These are phyloP conservation scores for Flaveria robusta DNA, from an alignment of 129 eudicot genomes.

Conservation along the genomic window DNA sequence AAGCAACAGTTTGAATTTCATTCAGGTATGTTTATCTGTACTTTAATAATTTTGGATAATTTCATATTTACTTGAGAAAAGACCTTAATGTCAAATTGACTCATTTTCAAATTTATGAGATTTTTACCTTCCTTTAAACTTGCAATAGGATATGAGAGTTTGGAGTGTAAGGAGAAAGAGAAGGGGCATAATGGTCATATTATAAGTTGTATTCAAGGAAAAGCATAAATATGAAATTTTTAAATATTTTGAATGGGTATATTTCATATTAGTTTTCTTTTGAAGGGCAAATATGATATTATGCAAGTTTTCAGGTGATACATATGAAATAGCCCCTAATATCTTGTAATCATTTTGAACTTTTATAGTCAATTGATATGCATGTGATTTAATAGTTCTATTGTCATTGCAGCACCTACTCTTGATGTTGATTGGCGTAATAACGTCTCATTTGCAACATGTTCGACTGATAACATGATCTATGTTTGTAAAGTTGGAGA, in stretches of 20 bases:
- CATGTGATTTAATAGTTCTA: neutral
- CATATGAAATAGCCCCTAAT: neutral
- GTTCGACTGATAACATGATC: conserved; percentile 94
- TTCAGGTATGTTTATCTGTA: conserved; percentile 46
- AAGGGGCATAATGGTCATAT: neutral
- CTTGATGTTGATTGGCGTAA: conserved; percentile 99
- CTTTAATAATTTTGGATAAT: neutral
- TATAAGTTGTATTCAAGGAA: neutral
- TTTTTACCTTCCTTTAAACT: neutral
- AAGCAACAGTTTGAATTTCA: conserved; percentile 95
- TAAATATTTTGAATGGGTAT: neutral
- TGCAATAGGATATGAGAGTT: neutral
- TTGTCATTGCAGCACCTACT: conserved; percentile 67
- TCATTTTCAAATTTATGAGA: neutral
- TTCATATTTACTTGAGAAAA: neutral
- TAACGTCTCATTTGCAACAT: conserved; percentile 84
- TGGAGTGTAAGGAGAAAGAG: neutral
- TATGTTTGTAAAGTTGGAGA: conserved; percentile 97
- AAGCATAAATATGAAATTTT: neutral
- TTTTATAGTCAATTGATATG: neutral
- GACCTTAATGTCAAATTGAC: neutral
- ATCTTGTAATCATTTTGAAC: neutral
- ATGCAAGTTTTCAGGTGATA: neutral
- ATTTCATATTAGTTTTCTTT: neutral
- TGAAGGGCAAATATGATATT: neutral